Evolutionary conservation across 345 rosid species (phyloP).

Genomic region (Orychophragmus violaceus): DNA sequence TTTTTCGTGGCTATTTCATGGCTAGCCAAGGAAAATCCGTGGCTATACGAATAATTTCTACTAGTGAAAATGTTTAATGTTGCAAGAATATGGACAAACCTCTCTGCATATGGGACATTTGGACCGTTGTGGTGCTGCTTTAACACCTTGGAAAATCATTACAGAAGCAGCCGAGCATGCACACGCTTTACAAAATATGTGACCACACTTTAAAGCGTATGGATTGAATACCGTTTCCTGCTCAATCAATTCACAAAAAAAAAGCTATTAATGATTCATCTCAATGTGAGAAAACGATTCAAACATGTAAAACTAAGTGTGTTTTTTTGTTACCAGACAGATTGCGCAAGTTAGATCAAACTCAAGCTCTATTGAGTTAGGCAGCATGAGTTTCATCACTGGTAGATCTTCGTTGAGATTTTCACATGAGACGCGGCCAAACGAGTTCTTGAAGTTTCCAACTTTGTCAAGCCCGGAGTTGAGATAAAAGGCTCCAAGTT

Average conservation of each 20-base stretch:
- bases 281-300: neutral
- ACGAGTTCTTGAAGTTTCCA: constrained; percentile 37
- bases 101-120: constrained; percentile 95
- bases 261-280: neutral
- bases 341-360: constrained; percentile 74
- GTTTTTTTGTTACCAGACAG: constrained; percentile 51
- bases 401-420: constrained; percentile 42
- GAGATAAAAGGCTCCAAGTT: constrained; percentile 82
- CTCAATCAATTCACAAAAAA: neutral
- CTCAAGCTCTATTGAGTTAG: constrained; percentile 59
- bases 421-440: constrained; percentile 54
- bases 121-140: constrained; percentile 48
- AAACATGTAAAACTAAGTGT: neutral
- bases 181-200: constrained; percentile 85
- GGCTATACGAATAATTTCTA: too few species aligned
- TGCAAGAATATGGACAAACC: constrained; percentile 39
- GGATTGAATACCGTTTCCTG: constrained; percentile 89
- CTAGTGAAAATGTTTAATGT: neutral
- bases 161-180: constrained; percentile 89
- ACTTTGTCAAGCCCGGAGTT: constrained; percentile 51
- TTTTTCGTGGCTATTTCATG: too few species aligned
- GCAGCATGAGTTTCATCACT: constrained; percentile 54
- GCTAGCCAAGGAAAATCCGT: too few species aligned
- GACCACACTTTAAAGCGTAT: constrained; percentile 80
- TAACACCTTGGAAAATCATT: constrained; percentile 63